Conservation (phyloP, 2,329 filamentous ascomycete species). For the Fusarium sp. region DNA sequence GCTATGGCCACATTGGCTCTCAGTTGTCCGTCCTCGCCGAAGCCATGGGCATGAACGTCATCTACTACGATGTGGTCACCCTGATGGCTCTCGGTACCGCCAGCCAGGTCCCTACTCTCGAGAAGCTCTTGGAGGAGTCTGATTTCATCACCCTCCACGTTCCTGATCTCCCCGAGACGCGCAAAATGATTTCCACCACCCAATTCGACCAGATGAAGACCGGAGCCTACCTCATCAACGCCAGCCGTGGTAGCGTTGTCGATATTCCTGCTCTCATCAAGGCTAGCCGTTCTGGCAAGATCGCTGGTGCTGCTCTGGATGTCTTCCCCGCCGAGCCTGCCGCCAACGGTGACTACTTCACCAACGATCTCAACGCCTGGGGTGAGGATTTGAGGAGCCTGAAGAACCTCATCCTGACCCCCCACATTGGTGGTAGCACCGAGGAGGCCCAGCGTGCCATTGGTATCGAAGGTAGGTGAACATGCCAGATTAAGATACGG, state of each 20-base stretch:
- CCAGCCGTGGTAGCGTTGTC: constrained; percentile 91
- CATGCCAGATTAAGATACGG: neutral
- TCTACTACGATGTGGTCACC: constrained; percentile 95
- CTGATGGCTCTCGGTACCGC: constrained; percentile 94
- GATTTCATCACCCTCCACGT: constrained; percentile 97
- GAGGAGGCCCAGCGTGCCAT: constrained; percentile 98
- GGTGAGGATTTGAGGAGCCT: constrained; percentile 84
- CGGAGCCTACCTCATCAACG: constrained; percentile 95
- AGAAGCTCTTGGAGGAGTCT: constrained; percentile 78
- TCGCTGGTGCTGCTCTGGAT: constrained; percentile 94
- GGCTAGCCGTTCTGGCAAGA: constrained; percentile 84
- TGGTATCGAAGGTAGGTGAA: constrained; percentile 76
- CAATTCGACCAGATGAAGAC: constrained; percentile 91
- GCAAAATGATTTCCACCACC: constrained; percentile 84
- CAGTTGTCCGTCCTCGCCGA: constrained; percentile 96
- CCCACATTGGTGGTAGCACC: constrained; percentile 96
- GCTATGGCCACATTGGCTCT: constrained; percentile 96
- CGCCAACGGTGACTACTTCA: constrained; percentile 96
- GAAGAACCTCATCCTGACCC: constrained; percentile 94
- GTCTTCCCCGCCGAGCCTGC: constrained; percentile 95
- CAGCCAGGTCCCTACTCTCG: constrained; percentile 81
- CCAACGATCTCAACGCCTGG: constrained; percentile 83
- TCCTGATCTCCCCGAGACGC: constrained; percentile 91
- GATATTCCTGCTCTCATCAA: constrained; percentile 93
- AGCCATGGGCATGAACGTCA: constrained; percentile 97